Percentiles rank a stretch among this genome's conserved stretches.
Conservation (phyloP, 257 asterid genomes). For the Leptodermis oblonga region DNA sequence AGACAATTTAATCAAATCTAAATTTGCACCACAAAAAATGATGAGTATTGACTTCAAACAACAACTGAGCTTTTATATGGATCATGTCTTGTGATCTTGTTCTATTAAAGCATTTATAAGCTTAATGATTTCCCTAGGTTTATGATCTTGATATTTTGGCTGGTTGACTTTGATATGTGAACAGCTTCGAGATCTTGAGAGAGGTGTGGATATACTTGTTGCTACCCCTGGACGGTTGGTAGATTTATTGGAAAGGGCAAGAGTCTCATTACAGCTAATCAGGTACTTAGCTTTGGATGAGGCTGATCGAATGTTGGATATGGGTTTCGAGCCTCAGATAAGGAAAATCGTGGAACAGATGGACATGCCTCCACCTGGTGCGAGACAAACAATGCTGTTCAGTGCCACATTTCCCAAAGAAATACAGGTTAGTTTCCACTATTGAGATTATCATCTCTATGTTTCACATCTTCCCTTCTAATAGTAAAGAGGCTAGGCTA, state of each 20-base stretch:
- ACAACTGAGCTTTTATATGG: neutral
- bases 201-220: constrained; percentile 91
- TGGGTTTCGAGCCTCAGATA: constrained; percentile 99
- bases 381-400: constrained; percentile 86
- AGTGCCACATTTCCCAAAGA: constrained; percentile 97
- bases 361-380: constrained; percentile 98
- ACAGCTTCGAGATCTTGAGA: constrained; percentile 93
- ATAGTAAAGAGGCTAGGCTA: neutral
- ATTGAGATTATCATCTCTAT: neutral
- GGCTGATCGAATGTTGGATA: constrained; percentile 97
- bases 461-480: neutral
- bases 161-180: constrained; percentile 23
- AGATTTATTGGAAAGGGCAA: constrained; percentile 92
- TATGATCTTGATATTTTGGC: neutral
- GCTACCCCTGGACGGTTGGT: constrained; percentile 97
- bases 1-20: neutral
- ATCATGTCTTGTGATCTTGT: too few relatives aligned
- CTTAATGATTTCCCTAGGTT: neutral
- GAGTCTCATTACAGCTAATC: constrained; percentile 82
- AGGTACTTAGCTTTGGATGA: constrained; percentile 87
- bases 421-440: constrained; percentile 63
- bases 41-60: neutral
- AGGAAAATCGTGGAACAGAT: constrained; percentile 94
- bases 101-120: neutral
- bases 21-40: neutral